phyloP scores from a whole-genome alignment of 2,329 filamentous ascomycete genomes.

The Aspergillus sp. region DNA sequence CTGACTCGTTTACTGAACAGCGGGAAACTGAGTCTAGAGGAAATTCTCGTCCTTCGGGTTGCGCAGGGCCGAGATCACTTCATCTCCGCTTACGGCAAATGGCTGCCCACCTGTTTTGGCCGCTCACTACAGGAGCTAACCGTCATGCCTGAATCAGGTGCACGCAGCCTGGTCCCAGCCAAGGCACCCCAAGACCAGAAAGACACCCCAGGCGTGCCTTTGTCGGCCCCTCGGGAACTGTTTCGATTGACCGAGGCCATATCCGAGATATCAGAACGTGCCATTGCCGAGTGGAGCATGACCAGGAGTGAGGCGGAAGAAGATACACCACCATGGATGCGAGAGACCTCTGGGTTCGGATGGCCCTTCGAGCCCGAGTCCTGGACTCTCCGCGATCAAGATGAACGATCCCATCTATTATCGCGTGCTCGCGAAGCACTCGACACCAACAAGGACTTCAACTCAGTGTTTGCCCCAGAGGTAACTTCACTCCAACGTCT shows the following conservation, averaged over 20 bases:
- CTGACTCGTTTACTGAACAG: conserved; percentile 73
- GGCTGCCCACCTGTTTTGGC: conserved; percentile 80
- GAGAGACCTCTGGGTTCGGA: conserved; percentile 44
- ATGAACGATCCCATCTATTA: conserved; percentile 47
- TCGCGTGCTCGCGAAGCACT: conserved; percentile 63
- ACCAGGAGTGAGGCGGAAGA: conserved; percentile 43
- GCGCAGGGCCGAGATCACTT: conserved; percentile 87
- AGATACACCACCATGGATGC: conserved; percentile 53
- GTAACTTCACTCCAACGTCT: conserved; percentile 67
- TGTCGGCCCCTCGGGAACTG: conserved; percentile 83
- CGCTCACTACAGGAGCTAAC: conserved; percentile 87
- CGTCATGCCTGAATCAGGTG: conserved; percentile 73
- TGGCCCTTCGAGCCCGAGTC: conserved; percentile 63
- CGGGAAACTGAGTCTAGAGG: conserved; percentile 67
- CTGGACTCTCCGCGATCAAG: conserved; percentile 47
- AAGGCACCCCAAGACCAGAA: conserved; percentile 36
- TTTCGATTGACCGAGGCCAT: conserved; percentile 86
- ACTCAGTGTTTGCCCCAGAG: conserved; percentile 63
- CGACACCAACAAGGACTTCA: conserved; percentile 67
- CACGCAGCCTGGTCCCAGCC: conserved; percentile 62
- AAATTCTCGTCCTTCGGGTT: conserved; percentile 84
- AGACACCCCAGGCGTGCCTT: conserved; percentile 50
- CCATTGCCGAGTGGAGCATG: conserved; percentile 66
- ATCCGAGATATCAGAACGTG: conserved; percentile 59
- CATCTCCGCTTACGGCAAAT: conserved; percentile 73